Evolutionary conservation across 2,329 filamentous ascomycete genomes (phyloP), one percentile per base, ranked within the genome.

Genomic region (Fusarium brachygibbosum): DNA sequence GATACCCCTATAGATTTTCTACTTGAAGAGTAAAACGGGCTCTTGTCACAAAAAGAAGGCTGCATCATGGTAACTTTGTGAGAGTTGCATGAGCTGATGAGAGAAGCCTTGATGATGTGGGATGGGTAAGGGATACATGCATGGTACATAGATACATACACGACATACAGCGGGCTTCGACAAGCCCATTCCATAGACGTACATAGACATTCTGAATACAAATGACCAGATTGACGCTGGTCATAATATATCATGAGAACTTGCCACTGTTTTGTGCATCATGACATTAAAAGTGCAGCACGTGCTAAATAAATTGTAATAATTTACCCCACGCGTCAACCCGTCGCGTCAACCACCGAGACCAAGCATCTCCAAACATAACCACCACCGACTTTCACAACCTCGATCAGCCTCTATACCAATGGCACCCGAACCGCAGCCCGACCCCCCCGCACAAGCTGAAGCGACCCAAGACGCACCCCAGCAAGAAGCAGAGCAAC

Each of bases 1-100:
- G 73, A 75, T 75, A 75, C 73, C 73, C 48, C 73, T 67, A 71
- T 75, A 75, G 69, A 75, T 57, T 70, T 69, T 61, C 38, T 34
- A 58, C 46, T 63, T 53, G 64, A 49, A 50, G 66, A 70, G 42
- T 37, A 56, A 56, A 53, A 41, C 25, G 51, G 23, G 52, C 49
- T 46, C 41, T 45, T 57, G 21, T 29, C 31, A 48, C 25, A 34
- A 41, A 53, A 21, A 23, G 34, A 34, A 40, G 59, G 59, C 61
- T 64, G 58, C 60, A 19, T 48, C 48, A 58, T 51, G 31, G 45
- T 45, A 40, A 51, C 23, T 35, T 31, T 29, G 21, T 55, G 34
- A 37, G 46, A 37, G 34, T 37, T 29, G 25, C 42, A 60, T 52
- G 57, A 53, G 59, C 49, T 64, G 44, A 63, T 60, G 48, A 42